Percentiles rank a stretch among this genome's conserved stretches.
These are phyloP conservation scores for Aaosphaeria arxii DNA, from an alignment of 2,329 filamentous ascomycete genomes.

Conservation along the genomic window DNA sequence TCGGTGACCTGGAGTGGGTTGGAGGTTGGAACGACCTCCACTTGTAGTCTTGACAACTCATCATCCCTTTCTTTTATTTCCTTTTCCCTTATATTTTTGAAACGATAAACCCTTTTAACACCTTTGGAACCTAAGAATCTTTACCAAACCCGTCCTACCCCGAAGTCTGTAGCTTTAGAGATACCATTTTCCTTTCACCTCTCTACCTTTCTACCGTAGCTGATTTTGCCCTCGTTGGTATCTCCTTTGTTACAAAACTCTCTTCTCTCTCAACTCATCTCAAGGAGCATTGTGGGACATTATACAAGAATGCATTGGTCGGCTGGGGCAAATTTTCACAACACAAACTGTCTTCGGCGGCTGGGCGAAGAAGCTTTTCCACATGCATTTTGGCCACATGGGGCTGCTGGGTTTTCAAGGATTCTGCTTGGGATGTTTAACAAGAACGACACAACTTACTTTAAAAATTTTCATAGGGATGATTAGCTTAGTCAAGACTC, in stretches of 20 bases:
- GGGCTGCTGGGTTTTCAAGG: background rate
- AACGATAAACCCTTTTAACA: slow-evolving; percentile 1
- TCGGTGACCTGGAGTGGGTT: slow-evolving; percentile 89
- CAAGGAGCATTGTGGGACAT: slow-evolving; percentile 15
- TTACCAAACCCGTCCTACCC: slow-evolving; percentile 3
- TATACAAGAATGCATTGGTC: slow-evolving; percentile 8
- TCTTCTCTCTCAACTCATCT: slow-evolving; percentile 1
- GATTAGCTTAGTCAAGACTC: slow-evolving; percentile 40
- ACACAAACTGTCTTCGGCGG: slow-evolving; percentile 18
- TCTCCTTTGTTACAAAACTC: slow-evolving; percentile 29
- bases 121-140: slow-evolving; percentile 11
- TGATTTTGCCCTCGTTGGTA: slow-evolving; percentile 10
- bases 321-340: slow-evolving; percentile 3
- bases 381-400: background rate
- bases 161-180: slow-evolving; percentile 37
- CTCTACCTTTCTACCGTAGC: slow-evolving; percentile 18
- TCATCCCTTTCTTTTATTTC: slow-evolving; percentile 31
- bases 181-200: slow-evolving; percentile 34
- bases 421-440: background rate
- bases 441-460: background rate
- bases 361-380: slow-evolving; percentile 2
- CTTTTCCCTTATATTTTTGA: slow-evolving; percentile 11
- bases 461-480: slow-evolving; percentile 23
- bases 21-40: slow-evolving; percentile 79
- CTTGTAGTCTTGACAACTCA: slow-evolving; percentile 51